phyloP scores from a whole-genome alignment of 2,329 filamentous ascomycete genomes.

The Cladorrhinum sp. region DNA sequence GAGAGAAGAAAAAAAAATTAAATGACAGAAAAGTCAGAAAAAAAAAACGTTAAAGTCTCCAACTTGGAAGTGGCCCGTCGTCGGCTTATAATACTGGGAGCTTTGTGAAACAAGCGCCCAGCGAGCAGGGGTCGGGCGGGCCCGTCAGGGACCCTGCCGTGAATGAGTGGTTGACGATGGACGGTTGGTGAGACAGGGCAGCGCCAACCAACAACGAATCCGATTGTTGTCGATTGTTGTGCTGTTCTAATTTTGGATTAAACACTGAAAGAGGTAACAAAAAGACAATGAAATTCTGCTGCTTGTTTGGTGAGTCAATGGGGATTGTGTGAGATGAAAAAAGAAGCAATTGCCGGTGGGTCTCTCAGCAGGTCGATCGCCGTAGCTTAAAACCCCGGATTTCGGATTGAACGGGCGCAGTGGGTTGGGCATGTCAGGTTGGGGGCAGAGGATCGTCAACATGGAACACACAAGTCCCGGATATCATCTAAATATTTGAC shows the following conservation, averaged over 20 bases:
- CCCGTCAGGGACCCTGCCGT: not conserved
- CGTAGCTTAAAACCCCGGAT: not conserved
- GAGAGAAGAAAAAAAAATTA: not conserved
- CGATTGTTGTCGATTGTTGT: not conserved
- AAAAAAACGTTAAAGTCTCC: too few species aligned
- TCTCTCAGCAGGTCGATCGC: not conserved
- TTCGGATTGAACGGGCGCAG: not conserved
- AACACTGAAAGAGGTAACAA: not conserved
- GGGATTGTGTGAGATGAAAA: not conserved
- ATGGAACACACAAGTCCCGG: not conserved
- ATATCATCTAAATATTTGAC: not conserved
- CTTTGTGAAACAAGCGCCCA: not conserved
- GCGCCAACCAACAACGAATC: not conserved
- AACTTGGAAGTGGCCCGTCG: too few species aligned
- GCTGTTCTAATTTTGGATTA: not conserved
- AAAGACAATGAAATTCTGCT: not conserved
- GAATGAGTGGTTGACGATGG: conserved; percentile 7
- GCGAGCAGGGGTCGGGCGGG: not conserved
- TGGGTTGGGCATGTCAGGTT: too few species aligned
- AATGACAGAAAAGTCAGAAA: not conserved
- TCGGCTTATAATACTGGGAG: not conserved
- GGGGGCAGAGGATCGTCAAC: not conserved
- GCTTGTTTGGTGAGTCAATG: not conserved
- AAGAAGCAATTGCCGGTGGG: not conserved
- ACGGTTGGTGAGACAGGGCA: not conserved